Conservation (phyloP, 78 protist genomes). For the Tieghemostelium lacteum region DNA sequence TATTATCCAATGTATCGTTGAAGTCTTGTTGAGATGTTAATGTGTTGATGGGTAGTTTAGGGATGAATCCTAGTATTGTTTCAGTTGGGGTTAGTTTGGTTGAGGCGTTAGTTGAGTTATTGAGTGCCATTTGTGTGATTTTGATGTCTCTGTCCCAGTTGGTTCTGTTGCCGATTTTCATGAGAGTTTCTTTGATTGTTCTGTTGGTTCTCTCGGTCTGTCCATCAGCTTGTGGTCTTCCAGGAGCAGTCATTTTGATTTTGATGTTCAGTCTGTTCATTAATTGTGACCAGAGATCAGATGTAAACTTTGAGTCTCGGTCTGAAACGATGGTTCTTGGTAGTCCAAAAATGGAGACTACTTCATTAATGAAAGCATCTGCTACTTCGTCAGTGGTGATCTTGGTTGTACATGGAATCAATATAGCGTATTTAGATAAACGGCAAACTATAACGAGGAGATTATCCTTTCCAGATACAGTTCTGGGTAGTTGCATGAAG, state of each 20-base stretch:
- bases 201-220: constrained; percentile 19
- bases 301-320: constrained; percentile 21
- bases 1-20: too few species aligned
- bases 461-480: constrained; percentile 4
- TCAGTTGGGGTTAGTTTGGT: not conserved
- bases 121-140: not conserved
- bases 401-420: not conserved
- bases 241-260: not conserved
- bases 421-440: not conserved
- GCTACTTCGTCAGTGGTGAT: constrained; percentile 3
- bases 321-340: constrained; percentile 23
- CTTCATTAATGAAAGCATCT: not conserved
- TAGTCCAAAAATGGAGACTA: not conserved
- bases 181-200: not conserved
- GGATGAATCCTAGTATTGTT: not conserved
- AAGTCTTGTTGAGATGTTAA: not conserved
- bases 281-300: not conserved
- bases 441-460: constrained; percentile 18
- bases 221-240: constrained; percentile 31
- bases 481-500: not conserved
- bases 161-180: too few species aligned
- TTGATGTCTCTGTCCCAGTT: not conserved
- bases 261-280: not conserved
- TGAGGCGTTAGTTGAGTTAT: not conserved
- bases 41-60: too few species aligned